A percentile compares a stretch with the other conserved stretches of the same genome.
These are phyloP conservation scores for Brachypodium distachyon DNA, from an alignment of 202 grass and related monocot species.

Conservation along the genomic window DNA sequence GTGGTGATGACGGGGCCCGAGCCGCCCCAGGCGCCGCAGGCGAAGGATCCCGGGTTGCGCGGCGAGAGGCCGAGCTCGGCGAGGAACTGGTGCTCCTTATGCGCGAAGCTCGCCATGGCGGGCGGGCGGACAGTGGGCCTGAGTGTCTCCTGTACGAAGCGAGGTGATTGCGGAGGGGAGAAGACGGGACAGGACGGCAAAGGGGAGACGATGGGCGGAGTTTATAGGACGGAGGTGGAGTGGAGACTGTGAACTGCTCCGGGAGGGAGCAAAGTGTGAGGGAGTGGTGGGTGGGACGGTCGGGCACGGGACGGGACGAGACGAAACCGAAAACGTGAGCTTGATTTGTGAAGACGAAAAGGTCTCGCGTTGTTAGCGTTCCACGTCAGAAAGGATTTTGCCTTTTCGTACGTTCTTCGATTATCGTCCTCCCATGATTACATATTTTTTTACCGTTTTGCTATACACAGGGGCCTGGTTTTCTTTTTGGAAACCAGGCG, in stretches of 20 bases:
- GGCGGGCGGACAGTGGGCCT: not conserved
- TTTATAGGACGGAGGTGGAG: slow-evolving; percentile 28
- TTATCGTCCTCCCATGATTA: no score
- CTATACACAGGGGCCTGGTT: no score
- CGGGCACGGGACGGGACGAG: not conserved
- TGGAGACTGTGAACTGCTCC: slow-evolving; percentile 28
- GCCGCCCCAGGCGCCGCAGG: slow-evolving; percentile 65
- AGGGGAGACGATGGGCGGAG: not conserved
- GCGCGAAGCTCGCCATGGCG: slow-evolving; percentile 55
- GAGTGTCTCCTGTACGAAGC: not conserved
- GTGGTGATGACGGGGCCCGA: slow-evolving; percentile 45
- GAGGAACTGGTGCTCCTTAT: slow-evolving; percentile 87
- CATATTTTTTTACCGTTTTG: no score
- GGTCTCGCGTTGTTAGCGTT: not conserved
- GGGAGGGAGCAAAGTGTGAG: not conserved
- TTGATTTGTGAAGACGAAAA: not conserved
- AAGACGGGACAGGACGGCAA: not conserved
- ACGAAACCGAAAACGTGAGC: not conserved
- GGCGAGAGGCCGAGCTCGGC: slow-evolving; percentile 74
- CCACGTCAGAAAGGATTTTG: not conserved
- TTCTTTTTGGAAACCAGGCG: no score
- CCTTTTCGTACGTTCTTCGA: no score
- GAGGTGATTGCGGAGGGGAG: not conserved
- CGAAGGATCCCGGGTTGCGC: slow-evolving; percentile 72
- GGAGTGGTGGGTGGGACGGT: not conserved